These are phyloP conservation scores for Talaromyces islandicus DNA, from an alignment of 2,329 filamentous ascomycete species.

Conservation along the genomic window DNA sequence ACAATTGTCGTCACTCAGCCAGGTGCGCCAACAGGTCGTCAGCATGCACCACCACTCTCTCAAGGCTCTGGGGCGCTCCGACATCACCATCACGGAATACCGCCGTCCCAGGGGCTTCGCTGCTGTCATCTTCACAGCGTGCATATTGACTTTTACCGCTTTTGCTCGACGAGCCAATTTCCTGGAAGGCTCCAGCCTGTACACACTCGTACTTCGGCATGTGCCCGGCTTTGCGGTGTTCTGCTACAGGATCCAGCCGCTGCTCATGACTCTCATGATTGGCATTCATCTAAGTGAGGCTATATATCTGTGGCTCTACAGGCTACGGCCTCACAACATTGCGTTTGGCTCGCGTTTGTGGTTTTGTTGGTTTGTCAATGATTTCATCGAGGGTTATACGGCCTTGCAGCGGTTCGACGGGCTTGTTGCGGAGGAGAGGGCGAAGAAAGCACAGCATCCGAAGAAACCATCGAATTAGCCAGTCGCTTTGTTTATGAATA, in stretches of 20 bases:
- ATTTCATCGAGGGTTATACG: slow-evolving; percentile 49
- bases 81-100: slow-evolving; percentile 50
- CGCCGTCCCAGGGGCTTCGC: slow-evolving; percentile 48
- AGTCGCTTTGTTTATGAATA: background rate
- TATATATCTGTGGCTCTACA: slow-evolving; percentile 38
- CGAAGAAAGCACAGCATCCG: slow-evolving; percentile 19
- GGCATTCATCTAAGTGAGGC: slow-evolving; percentile 61
- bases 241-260: slow-evolving; percentile 54
- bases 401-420: slow-evolving; percentile 42
- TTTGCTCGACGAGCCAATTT: slow-evolving; percentile 49
- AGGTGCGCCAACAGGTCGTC: slow-evolving; percentile 65
- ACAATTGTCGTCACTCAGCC: slow-evolving; percentile 60
- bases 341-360: slow-evolving; percentile 43
- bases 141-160: slow-evolving; percentile 50
- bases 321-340: slow-evolving; percentile 49
- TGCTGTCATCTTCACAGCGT: slow-evolving; percentile 49
- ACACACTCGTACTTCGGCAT: slow-evolving; percentile 44
- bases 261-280: slow-evolving; percentile 55
- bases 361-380: slow-evolving; percentile 49
- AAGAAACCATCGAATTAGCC: background rate
- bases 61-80: slow-evolving; percentile 54
- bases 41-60: slow-evolving; percentile 63
- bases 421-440: slow-evolving; percentile 35
- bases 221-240: slow-evolving; percentile 55
- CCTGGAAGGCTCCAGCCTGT: slow-evolving; percentile 45